Evolutionary conservation across 129 eudicot species (phyloP), one percentile per base, ranked within the genome.

Genomic region (Helianthus annuus): DNA sequence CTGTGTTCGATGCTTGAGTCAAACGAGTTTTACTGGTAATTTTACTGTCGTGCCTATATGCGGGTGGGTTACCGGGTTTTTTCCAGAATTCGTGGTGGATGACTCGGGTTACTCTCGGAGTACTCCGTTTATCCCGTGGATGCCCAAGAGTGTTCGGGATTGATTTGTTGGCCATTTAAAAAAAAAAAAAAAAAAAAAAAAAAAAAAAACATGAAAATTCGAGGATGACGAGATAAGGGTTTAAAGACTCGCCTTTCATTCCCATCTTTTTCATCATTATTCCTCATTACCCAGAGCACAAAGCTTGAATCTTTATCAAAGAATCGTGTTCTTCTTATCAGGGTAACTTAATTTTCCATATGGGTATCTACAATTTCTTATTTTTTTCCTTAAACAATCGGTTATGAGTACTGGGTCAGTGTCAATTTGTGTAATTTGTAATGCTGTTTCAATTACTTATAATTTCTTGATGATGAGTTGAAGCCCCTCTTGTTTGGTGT

Each of bases 201-300:
- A n/a, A n/a, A n/a, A n/a, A n/a, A n/a, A n/a, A 61, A 39, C 5
- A 36, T 48, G 27, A 57, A 60, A 66, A 22, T 48, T 0, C 15
- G 34, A 48, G 52, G 86, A 83, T 78, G 82, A 75, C 61, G 78
- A 73, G 97, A 85, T 91, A 91, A 91, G 92, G 92, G 82, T 79
- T 86, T 64, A 32, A 86, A 84, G 83, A 77, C 85, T 81, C 85
- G 83, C 90, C 90, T 86, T 86, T 82, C 92, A 72, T 88, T 85
- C 86, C 76, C 89, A 79, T 76, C 83, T 58, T 82, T 64, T 60
- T 48, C 82, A 51, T 69, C 68, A 46, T 52, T 58, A 46, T 42
- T 78, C 49, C 67, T 78, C 68, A 6, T 65, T 36, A 56, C 10
- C 72, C 75, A 32, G 9, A 68, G 19, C 64, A 51, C 39, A 54